phyloP scores from a whole-genome alignment of 768 basidiomycete species.

The Serendipita sp. region DNA sequence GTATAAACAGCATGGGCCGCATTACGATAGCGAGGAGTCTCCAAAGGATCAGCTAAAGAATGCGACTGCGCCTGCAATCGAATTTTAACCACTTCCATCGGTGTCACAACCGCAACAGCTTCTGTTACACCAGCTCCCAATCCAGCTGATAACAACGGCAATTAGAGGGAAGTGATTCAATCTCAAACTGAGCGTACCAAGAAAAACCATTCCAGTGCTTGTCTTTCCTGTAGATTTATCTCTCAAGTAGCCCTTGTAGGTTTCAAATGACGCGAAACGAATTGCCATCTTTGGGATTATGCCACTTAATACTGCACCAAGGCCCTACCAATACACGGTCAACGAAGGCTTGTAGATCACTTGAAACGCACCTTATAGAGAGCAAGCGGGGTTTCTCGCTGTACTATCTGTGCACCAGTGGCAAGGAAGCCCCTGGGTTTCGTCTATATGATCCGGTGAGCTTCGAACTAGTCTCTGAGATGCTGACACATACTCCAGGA shows the following conservation, averaged over 20 bases:
- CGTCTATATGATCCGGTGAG: conserved; percentile 32
- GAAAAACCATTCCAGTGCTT: conserved; percentile 60
- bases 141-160: conserved; percentile 41
- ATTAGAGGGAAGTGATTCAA: neutral
- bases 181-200: conserved; percentile 36
- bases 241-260: conserved; percentile 73
- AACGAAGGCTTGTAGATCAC: neutral
- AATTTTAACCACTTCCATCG: conserved; percentile 99
- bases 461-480: neutral
- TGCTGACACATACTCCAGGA: conserved; percentile 54
- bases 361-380: conserved; percentile 52
- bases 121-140: conserved; percentile 91
- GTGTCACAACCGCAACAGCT: conserved; percentile 85
- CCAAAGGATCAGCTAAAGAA: conserved; percentile 88
- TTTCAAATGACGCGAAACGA: conserved; percentile 93
- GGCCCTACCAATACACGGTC: conserved; percentile 27
- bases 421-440: conserved; percentile 85
- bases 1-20: conserved; percentile 93
- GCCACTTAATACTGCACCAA: conserved; percentile 89
- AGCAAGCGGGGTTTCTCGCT: conserved; percentile 83
- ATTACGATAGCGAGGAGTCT: conserved; percentile 85
- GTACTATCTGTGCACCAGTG: conserved; percentile 74
- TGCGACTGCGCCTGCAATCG: conserved; percentile 94
- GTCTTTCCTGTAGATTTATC: conserved; percentile 67
- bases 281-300: conserved; percentile 99